Evolutionary conservation across 2,329 filamentous ascomycete genomes (phyloP).

Genomic region (Chaetomiaceae sp.): DNA sequence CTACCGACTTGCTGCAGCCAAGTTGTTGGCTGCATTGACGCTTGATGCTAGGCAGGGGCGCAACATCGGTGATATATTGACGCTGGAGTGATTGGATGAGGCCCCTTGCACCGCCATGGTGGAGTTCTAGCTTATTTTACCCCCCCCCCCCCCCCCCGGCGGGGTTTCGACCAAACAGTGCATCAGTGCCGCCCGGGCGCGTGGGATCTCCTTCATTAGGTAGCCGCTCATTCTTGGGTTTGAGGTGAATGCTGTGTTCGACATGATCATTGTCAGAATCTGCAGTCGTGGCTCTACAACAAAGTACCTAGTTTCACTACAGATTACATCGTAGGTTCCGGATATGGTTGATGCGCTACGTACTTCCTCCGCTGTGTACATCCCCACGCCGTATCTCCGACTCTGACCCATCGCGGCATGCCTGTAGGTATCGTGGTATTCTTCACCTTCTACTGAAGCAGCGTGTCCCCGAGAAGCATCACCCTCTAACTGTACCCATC

Average conservation of each 20-base stretch:
- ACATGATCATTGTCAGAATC: too few species aligned
- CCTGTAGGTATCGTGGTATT: not conserved
- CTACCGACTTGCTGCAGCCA: not conserved
- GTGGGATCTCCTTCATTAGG: too few species aligned
- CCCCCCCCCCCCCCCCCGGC: too few species aligned
- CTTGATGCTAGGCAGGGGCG: not conserved
- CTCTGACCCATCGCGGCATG: not conserved
- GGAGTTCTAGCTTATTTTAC: too few species aligned
- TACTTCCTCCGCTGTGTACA: not conserved
- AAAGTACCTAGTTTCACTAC: too few species aligned
- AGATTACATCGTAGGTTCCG: too few species aligned
- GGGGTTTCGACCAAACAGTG: too few species aligned
- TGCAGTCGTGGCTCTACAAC: too few species aligned
- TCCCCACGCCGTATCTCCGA: not conserved
- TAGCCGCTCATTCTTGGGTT: too few species aligned
- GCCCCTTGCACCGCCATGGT: not conserved
- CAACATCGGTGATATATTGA: not conserved
- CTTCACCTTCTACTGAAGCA: not conserved
- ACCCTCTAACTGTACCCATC: not conserved
- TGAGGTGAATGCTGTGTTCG: too few species aligned
- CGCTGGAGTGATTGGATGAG: not conserved
- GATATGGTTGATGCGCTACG: not conserved
- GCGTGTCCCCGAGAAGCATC: not conserved
- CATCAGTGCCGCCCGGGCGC: too few species aligned
- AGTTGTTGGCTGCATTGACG: not conserved